phyloP scores from a whole-genome alignment of 805 yeast genomes.

The Metschnikowia lunata region DNA sequence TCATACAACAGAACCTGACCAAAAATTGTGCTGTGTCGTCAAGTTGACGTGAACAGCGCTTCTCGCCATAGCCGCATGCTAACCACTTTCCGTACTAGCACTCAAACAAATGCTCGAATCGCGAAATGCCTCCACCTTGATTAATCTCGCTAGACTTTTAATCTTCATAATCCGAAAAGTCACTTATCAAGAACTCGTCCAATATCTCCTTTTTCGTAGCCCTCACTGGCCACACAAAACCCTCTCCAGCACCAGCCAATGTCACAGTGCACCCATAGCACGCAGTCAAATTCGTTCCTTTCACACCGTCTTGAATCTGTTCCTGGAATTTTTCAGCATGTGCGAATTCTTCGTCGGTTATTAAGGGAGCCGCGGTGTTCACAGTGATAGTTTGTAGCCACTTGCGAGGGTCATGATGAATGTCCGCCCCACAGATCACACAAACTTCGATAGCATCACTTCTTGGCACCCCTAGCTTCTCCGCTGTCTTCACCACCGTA shows the following conservation, averaged over 20 bases:
- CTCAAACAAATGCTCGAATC: too few relatives aligned
- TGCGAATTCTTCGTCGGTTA: constrained; percentile 33
- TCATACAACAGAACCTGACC: too few relatives aligned
- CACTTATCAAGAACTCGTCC: constrained; percentile 42
- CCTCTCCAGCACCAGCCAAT: constrained; percentile 38
- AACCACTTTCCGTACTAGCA: too few relatives aligned
- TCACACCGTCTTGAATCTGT: constrained; percentile 5
- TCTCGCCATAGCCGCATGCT: too few relatives aligned
- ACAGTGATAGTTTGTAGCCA: constrained; percentile 75
- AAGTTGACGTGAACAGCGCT: too few relatives aligned
- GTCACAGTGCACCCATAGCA: constrained; percentile 79
- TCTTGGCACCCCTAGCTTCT: constrained; percentile 57
- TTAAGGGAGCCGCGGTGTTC: constrained; percentile 47
- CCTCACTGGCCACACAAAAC: constrained; percentile 35
- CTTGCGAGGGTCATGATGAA: constrained; percentile 52
- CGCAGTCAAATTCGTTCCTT: constrained; percentile 23
- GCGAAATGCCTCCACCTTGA: too few relatives aligned
- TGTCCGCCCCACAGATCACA: constrained; percentile 49
- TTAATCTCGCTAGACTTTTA: too few relatives aligned
- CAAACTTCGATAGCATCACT: constrained; percentile 35
- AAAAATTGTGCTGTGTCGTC: too few relatives aligned
- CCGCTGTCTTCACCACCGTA: constrained; percentile 87
- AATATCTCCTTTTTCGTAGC: constrained; percentile 33
- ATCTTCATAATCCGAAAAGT: too few relatives aligned
- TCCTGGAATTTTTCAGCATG: constrained; percentile 21